Evolutionary conservation across 805 yeast genomes (phyloP).

Genomic region (Ogataea minuta): DNA sequence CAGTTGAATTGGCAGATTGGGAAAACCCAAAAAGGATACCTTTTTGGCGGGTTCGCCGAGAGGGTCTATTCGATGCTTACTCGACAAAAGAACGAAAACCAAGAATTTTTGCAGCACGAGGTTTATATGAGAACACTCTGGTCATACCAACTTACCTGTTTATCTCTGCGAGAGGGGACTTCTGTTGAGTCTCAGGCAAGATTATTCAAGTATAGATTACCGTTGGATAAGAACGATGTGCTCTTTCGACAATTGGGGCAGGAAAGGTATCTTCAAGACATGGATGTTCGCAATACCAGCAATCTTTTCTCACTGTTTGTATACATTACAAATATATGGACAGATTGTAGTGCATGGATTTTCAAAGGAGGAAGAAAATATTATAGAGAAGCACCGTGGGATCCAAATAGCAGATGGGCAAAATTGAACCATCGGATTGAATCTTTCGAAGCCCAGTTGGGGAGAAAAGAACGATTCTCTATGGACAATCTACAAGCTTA

Average conservation of each 20-base stretch:
- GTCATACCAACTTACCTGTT: constrained; percentile 18
- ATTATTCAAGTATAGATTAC: constrained; percentile 11
- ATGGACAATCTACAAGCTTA: constrained; percentile 13
- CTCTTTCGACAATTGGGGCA: constrained; percentile 12
- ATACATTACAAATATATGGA: constrained; percentile 19
- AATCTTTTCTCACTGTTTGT: constrained; percentile 13
- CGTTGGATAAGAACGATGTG: constrained; percentile 15
- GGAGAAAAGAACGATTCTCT: constrained; percentile 12
- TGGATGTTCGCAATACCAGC: constrained; percentile 9
- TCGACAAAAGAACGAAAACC: constrained; percentile 5
- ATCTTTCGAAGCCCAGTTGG: constrained; percentile 13
- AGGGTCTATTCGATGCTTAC: constrained; percentile 9
- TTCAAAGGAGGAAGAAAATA: constrained; percentile 9
- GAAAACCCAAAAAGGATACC: constrained; percentile 17
- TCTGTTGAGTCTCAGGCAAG: constrained; percentile 8
- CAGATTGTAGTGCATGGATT: constrained; percentile 18
- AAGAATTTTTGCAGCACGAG: constrained; percentile 11
- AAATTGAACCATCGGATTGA: constrained; percentile 7
- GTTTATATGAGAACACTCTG: constrained; percentile 16
- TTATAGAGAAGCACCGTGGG: constrained; percentile 17
- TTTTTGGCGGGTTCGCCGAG: constrained; percentile 20
- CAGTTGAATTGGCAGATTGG: constrained; percentile 18
- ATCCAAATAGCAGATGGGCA: constrained; percentile 14
- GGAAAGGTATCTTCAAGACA: constrained; percentile 1
- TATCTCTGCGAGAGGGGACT: constrained; percentile 16